These are phyloP conservation scores for Lipomyces yamadae DNA, from an alignment of 805 yeast species.

Conservation along the genomic window DNA sequence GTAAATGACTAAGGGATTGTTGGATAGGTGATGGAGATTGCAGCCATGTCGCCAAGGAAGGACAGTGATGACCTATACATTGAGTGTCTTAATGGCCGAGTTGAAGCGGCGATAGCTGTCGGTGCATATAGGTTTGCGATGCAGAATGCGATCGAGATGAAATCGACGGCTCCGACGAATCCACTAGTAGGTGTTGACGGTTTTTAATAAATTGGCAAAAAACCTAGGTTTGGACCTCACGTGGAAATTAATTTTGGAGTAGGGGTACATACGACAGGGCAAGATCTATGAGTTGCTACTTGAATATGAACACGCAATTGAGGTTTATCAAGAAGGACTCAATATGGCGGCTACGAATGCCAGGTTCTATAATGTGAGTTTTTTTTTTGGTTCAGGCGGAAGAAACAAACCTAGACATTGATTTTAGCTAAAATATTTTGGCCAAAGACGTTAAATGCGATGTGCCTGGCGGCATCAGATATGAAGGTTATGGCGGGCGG, in stretches of 20 bases:
- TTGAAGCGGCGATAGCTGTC: not conserved
- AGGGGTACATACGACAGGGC: not conserved
- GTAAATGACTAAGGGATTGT: not conserved
- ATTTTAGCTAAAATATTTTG: not conserved
- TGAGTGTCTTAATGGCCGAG: not conserved
- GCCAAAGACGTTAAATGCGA: not conserved
- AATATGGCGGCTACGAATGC: not conserved
- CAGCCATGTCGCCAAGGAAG: not conserved
- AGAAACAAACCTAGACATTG: not conserved
- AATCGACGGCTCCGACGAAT: not conserved
- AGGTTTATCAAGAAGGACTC: not conserved
- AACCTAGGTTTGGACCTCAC: not conserved
- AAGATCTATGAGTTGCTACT: not conserved
- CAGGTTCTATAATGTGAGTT: not conserved
- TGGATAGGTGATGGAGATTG: not conserved
- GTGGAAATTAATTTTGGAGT: not conserved
- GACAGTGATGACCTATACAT: not conserved
- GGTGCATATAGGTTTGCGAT: not conserved
- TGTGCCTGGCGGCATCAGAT: not conserved
- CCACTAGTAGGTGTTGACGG: not conserved
- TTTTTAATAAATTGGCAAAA: not conserved
- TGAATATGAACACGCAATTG: not conserved
- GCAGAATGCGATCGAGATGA: constrained; percentile 1
- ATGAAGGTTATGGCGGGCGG: not conserved
- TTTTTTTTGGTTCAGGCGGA: not conserved